Conservation (phyloP, 2,329 filamentous ascomycete genomes). For the Penicillium polonicum region DNA sequence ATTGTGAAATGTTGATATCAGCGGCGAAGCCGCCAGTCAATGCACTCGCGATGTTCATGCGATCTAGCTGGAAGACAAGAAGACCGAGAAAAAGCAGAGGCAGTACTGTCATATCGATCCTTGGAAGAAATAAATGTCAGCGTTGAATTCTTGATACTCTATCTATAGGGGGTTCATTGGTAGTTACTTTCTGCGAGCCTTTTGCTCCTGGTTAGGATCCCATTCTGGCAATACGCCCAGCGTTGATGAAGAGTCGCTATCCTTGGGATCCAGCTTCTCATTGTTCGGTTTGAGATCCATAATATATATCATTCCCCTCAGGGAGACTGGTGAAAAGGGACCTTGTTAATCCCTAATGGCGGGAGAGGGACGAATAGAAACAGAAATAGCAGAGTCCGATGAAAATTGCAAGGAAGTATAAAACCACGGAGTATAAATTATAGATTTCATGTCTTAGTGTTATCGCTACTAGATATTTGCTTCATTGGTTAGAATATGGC, state of each 20-base stretch:
- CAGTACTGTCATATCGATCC: background rate
- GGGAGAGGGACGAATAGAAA: background rate
- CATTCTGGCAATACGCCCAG: background rate
- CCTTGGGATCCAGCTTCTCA: background rate
- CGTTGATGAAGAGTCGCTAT: background rate
- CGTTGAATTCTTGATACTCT: background rate
- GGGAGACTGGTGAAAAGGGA: background rate
- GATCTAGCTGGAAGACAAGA: constrained; percentile 1
- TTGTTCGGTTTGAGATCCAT: background rate
- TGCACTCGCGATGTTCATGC: background rate
- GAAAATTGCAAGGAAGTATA: background rate
- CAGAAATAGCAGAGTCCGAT: background rate
- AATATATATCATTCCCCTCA: background rate
- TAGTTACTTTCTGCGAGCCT: background rate
- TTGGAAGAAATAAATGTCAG: background rate
- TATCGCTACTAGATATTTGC: background rate
- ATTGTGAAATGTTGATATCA: background rate
- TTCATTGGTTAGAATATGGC: background rate
- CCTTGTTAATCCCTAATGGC: background rate
- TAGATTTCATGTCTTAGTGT: background rate
- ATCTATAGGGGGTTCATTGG: background rate
- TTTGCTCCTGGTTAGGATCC: background rate
- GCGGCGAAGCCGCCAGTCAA: background rate
- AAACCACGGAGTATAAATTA: background rate
- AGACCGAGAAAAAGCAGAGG: constrained; percentile 2